A percentile compares a stretch with the other conserved stretches of the same genome.
phyloP scores from a whole-genome alignment of 768 basidiomycete genomes.

The Tylopilus intermedius region DNA sequence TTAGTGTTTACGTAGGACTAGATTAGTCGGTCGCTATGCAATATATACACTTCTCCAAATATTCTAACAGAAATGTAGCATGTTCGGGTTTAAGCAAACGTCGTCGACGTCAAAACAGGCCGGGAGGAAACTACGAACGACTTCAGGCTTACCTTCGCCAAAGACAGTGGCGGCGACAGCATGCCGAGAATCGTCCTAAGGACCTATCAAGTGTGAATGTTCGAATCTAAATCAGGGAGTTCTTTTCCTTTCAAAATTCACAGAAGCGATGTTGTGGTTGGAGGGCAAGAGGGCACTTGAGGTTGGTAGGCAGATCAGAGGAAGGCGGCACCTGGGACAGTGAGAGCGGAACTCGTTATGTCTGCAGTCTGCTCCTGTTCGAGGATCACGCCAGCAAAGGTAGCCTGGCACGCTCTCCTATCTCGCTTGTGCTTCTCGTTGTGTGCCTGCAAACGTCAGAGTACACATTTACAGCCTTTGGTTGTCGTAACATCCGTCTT shows the following conservation, averaged over 20 bases:
- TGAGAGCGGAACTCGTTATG: not conserved
- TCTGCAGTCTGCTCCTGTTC: not conserved
- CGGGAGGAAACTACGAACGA: constrained; percentile 66
- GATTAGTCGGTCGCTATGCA: too few relatives aligned
- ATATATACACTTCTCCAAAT: too few relatives aligned
- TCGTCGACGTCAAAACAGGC: constrained; percentile 64
- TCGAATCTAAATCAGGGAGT: not conserved
- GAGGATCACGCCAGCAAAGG: not conserved
- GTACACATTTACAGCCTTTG: not conserved
- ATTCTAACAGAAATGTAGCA: constrained; percentile 40
- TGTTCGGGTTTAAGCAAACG: constrained; percentile 65
- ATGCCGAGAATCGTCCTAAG: constrained; percentile 53
- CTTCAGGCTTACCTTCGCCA: constrained; percentile 71
- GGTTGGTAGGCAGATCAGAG: constrained; percentile 61
- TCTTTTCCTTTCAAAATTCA: constrained; percentile 11
- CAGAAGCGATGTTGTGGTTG: constrained; percentile 83
- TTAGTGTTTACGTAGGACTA: too few relatives aligned
- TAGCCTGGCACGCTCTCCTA: not conserved
- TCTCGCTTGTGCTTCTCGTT: not conserved
- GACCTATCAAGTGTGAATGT: constrained; percentile 53
- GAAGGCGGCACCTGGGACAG: constrained; percentile 20
- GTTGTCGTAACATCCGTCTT: too few relatives aligned
- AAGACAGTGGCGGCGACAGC: constrained; percentile 34
- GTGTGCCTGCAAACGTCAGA: not conserved
- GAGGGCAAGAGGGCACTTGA: constrained; percentile 72